Evolutionary conservation across 805 yeast species (phyloP).

Genomic region (Saccharomycopsis sp.): DNA sequence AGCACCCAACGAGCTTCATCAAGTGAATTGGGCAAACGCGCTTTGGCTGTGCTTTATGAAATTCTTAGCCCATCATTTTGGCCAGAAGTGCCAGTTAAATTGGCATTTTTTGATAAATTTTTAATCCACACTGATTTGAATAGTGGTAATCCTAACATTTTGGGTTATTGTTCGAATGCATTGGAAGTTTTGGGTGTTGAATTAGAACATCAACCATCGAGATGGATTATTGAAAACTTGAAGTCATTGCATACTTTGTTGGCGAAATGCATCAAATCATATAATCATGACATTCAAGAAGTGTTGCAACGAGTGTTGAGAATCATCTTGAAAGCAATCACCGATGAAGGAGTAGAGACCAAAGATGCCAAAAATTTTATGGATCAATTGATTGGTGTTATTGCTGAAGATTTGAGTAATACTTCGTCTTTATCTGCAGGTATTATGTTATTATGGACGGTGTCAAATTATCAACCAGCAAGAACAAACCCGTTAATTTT

Average conservation of each 20-base stretch:
- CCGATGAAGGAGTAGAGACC: conserved; percentile 48
- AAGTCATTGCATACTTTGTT: conserved; percentile 63
- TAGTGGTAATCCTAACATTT: conserved; percentile 46
- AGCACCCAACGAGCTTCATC: conserved; percentile 81
- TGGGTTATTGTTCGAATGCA: conserved; percentile 84
- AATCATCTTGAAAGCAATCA: conserved; percentile 62
- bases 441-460: conserved; percentile 73
- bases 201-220: conserved; percentile 64
- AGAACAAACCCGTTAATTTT: conserved; percentile 71
- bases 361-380: conserved; percentile 61
- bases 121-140: conserved; percentile 70
- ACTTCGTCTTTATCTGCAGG: conserved; percentile 76
- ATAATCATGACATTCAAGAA: conserved; percentile 81
- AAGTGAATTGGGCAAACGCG: conserved; percentile 72
- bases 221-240: conserved; percentile 74
- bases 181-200: conserved; percentile 82
- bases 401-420: conserved; percentile 67
- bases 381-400: conserved; percentile 52
- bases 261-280: conserved; percentile 75
- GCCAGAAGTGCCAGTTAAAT: conserved; percentile 84
- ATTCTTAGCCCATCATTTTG: conserved; percentile 68
- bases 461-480: conserved; percentile 67
- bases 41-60: conserved; percentile 68
- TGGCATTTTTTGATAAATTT: conserved; percentile 83
- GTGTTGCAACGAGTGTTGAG: conserved; percentile 69